Evolutionary conservation across 1,139 yeast genomes (phyloP).

Genomic region (Kazachstania sp.): DNA sequence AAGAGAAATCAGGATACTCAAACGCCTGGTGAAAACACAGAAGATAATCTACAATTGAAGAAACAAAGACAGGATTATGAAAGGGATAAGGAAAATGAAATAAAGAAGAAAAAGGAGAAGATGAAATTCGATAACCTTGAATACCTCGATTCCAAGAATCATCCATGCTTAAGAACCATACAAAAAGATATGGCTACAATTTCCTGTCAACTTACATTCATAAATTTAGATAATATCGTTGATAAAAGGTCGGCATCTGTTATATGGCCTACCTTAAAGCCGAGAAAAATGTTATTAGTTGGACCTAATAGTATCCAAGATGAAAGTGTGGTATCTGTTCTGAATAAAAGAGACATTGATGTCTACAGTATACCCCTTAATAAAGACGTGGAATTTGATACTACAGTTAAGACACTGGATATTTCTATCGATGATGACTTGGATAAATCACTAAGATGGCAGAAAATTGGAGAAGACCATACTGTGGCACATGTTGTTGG

Average conservation of each 20-base stretch:
- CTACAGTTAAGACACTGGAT: slow-evolving; percentile 59
- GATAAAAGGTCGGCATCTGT: slow-evolving; percentile 76
- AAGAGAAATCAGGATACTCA: neutral
- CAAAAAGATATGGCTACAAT: slow-evolving; percentile 38
- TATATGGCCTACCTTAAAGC: slow-evolving; percentile 72
- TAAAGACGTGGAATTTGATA: slow-evolving; percentile 45
- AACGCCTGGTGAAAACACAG: neutral
- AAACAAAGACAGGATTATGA: slow-evolving; percentile 12
- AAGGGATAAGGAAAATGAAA: slow-evolving; percentile 4
- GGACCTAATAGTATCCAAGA: slow-evolving; percentile 35
- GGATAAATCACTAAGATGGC: slow-evolving; percentile 68
- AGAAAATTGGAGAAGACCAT: slow-evolving; percentile 69
- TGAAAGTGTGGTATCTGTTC: slow-evolving; percentile 13
- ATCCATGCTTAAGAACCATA: slow-evolving; percentile 45
- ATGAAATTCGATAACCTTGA: slow-evolving; percentile 36
- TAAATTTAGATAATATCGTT: slow-evolving; percentile 79
- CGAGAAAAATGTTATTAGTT: slow-evolving; percentile 58
- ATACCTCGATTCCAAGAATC: slow-evolving; percentile 49
- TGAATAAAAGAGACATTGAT: slow-evolving; percentile 31
- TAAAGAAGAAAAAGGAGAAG: slow-evolving; percentile 19
- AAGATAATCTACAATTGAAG: slow-evolving; percentile 1
- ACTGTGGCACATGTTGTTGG: slow-evolving; percentile 80
- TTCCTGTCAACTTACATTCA: slow-evolving; percentile 64
- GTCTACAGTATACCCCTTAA: slow-evolving; percentile 35
- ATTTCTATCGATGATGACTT: slow-evolving; percentile 62